phyloP scores from a whole-genome alignment of 1,284 basidiomycete species.

The Laetiporus sulphureus region DNA sequence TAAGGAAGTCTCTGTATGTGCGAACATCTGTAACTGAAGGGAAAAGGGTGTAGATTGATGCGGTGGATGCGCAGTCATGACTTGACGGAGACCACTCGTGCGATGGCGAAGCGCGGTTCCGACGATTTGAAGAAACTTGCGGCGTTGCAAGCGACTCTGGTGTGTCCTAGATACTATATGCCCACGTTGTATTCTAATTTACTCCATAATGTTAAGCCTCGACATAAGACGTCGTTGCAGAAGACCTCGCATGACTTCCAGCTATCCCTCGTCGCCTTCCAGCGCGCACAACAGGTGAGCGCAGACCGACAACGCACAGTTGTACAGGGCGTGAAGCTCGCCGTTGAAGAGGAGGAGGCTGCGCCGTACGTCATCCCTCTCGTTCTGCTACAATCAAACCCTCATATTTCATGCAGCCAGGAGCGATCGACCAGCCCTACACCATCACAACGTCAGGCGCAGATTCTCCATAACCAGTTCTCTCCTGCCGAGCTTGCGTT shows the following conservation, averaged over 20 bases:
- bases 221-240: slow-evolving; percentile 72
- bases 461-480: slow-evolving; percentile 66
- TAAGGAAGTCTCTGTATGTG: slow-evolving; percentile 77
- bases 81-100: slow-evolving; percentile 88
- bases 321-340: slow-evolving; percentile 74
- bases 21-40: not conserved
- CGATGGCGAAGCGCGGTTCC: slow-evolving; percentile 90
- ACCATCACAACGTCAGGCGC: slow-evolving; percentile 56
- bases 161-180: slow-evolving; percentile 27
- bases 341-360: slow-evolving; percentile 61
- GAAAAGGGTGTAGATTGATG: not conserved
- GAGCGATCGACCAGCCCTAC: slow-evolving; percentile 21
- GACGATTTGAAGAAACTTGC: slow-evolving; percentile 88
- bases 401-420: slow-evolving; percentile 10
- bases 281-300: slow-evolving; percentile 84
- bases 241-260: slow-evolving; percentile 95
- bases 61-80: slow-evolving; percentile 52
- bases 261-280: slow-evolving; percentile 84
- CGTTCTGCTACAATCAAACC: not conserved
- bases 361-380: slow-evolving; percentile 20
- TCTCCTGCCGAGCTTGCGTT: slow-evolving; percentile 91
- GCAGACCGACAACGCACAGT: slow-evolving; percentile 83
- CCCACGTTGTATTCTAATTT: slow-evolving; percentile 2
- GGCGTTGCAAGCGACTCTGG: slow-evolving; percentile 56
- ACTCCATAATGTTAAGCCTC: slow-evolving; percentile 39